Conservation (phyloP, 1,284 basidiomycete genomes). For the Pseudozyma thailandica region DNA sequence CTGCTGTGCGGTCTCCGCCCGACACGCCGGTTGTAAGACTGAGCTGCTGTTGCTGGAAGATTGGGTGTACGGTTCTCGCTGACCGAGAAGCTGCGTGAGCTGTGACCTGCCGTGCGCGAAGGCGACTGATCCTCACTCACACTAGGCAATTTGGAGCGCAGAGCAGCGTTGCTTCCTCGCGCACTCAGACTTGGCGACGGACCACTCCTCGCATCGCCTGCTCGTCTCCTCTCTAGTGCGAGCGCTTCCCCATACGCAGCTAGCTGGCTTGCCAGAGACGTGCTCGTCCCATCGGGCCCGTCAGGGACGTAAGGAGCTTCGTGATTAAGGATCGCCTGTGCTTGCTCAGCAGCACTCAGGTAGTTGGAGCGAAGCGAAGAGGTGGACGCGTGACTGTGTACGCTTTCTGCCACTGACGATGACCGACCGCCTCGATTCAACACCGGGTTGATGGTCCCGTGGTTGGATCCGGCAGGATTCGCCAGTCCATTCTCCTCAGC, state of each 20-base stretch:
- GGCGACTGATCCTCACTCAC: conserved; percentile 52
- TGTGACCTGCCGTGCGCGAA: conserved; percentile 15
- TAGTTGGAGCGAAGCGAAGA: conserved; percentile 45
- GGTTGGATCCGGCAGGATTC: not conserved
- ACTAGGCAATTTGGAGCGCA: conserved; percentile 45
- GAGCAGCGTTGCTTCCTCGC: conserved; percentile 42
- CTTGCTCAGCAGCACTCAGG: conserved; percentile 51
- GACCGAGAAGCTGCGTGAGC: conserved; percentile 25
- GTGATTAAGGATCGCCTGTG: conserved; percentile 51
- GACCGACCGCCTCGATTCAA: conserved; percentile 21
- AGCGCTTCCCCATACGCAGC: conserved; percentile 57
- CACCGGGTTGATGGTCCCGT: conserved; percentile 1
- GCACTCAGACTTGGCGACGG: conserved; percentile 43
- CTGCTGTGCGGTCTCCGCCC: conserved; percentile 46
- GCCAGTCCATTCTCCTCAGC: conserved; percentile 39
- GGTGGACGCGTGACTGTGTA: conserved; percentile 32
- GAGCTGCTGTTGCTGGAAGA: conserved; percentile 34
- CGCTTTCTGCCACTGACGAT: conserved; percentile 26
- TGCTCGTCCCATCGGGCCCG: conserved; percentile 36
- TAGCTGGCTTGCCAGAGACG: conserved; percentile 45
- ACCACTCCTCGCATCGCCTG: conserved; percentile 34
- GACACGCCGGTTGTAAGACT: conserved; percentile 40
- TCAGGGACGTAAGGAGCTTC: conserved; percentile 30
- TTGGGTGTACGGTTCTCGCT: conserved; percentile 26
- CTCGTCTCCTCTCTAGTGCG: conserved; percentile 41